These are phyloP conservation scores for Cladosporium colombiae DNA, from an alignment of 2,329 filamentous ascomycete species.

Conservation along the genomic window DNA sequence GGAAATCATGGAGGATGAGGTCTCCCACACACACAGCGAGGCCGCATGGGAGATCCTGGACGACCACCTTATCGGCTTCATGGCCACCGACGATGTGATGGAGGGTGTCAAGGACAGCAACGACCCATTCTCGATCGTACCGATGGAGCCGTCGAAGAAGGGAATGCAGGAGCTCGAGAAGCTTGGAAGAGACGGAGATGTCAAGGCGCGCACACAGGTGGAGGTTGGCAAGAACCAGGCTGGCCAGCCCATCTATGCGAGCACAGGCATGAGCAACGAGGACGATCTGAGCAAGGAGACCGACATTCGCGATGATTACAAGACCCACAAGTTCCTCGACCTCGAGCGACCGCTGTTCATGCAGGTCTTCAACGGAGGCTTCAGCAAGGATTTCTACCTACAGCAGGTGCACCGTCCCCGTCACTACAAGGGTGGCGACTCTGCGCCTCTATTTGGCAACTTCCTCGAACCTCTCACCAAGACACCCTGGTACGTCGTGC, in stretches of 20 bases:
- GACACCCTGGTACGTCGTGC: slow-evolving; percentile 92
- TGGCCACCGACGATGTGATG: slow-evolving; percentile 61
- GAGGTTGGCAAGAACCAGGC: slow-evolving; percentile 24
- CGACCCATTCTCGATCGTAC: slow-evolving; percentile 53
- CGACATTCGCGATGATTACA: slow-evolving; percentile 73
- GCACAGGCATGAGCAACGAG: slow-evolving; percentile 84
- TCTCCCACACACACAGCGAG: slow-evolving; percentile 84
- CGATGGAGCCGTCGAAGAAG: slow-evolving; percentile 52
- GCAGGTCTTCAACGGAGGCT: slow-evolving; percentile 86
- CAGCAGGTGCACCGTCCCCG: slow-evolving; percentile 93
- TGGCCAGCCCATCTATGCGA: slow-evolving; percentile 51
- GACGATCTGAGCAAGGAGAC: slow-evolving; percentile 88
- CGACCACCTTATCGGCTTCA: slow-evolving; percentile 80
- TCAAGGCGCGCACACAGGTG: slow-evolving; percentile 43
- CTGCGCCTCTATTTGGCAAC: slow-evolving; percentile 93
- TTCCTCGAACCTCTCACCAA: slow-evolving; percentile 96
- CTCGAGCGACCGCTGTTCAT: slow-evolving; percentile 78
- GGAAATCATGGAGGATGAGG: slow-evolving; percentile 76
- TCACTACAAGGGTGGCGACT: slow-evolving; percentile 91
- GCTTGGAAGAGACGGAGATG: slow-evolving; percentile 48
- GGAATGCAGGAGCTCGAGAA: slow-evolving; percentile 52
- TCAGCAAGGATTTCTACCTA: slow-evolving; percentile 93
- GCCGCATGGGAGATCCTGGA: slow-evolving; percentile 94
- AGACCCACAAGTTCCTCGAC: slow-evolving; percentile 91
- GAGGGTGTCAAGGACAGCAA: slow-evolving; percentile 52